Evolutionary conservation across 2,329 filamentous ascomycete species (phyloP), one percentile per base, ranked within the genome.

Genomic region (Diaporthe sp.): DNA sequence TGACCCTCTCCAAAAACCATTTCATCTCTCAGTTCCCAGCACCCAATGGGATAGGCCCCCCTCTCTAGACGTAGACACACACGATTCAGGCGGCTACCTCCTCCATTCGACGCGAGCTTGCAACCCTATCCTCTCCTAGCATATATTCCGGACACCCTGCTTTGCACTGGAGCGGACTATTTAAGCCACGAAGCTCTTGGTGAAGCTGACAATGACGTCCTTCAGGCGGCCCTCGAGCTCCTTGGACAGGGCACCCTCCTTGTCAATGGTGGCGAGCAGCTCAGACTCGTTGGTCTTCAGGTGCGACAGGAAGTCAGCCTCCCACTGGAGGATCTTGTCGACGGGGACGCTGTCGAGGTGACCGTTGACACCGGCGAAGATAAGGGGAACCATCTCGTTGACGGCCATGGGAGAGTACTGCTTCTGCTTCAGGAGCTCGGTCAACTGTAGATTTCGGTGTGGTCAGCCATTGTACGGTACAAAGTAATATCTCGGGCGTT

Each of bases 301-400:
- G 91, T 98, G 94, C 80, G 93, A 88, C 77, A 98, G 90, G 93
- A 97, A 97, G 88, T 98, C 96, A 82, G 93, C 81, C 91, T 99
- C 97, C 95, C 96, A 99, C 86, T 92, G 86, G 78, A 97, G 92
- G 81, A 99, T 94, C 93, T 96, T 97, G 92, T 79, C 85, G 84
- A 98, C 97, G 78, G 97, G 97, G 79, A 99, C 90, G 81, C 78
- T 84, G 89, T 99, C 97, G 80, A 99, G 93, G 88, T 91, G 89
- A 90, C 97, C 97, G 89, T 98, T 98, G 89, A 99, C 95, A 97
- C 97, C 97, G 80, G 97, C 96, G 88, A 92, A 99, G 91, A 99
- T 98, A 81, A 99, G 93, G 81, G 97, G 97, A 90, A 99, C 97
- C 96, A 98, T 98, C 91, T 99, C 96, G 91, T 97, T 97, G 85